Conservation (phyloP, 108 stramenopile species). For the Phaeodactylum tricornutum region DNA sequence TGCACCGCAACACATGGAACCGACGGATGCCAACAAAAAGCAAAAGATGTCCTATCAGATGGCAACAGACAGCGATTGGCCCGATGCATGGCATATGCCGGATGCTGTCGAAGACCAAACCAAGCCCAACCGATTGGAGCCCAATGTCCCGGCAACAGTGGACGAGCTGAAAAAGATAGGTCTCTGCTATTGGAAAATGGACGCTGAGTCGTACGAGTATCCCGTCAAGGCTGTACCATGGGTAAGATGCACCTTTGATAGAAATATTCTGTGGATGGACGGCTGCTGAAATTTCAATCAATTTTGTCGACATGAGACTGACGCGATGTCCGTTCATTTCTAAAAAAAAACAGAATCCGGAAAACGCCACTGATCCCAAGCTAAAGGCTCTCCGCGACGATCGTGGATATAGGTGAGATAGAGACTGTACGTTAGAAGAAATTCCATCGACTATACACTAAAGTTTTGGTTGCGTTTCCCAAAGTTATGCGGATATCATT, state of each 20-base stretch:
- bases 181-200: constrained; percentile 80
- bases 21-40: too few relatives aligned
- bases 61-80: too few relatives aligned
- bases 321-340: too few relatives aligned
- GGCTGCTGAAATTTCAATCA: too few relatives aligned
- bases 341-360: too few relatives aligned
- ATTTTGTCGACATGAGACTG: too few relatives aligned
- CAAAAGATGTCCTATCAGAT: too few relatives aligned
- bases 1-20: too few relatives aligned
- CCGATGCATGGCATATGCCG: constrained; percentile 70
- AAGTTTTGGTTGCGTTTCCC: constrained; percentile 38
- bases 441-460: not conserved
- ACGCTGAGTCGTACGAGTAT: constrained; percentile 58
- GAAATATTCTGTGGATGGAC: too few relatives aligned
- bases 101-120: constrained; percentile 58
- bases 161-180: constrained; percentile 43
- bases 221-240: constrained; percentile 73
- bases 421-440: too few relatives aligned
- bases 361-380: constrained; percentile 69
- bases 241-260: too few relatives aligned
- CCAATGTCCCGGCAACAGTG: constrained; percentile 58
- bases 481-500: constrained; percentile 87
- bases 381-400: constrained; percentile 51
- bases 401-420: constrained; percentile 14
- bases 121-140: constrained; percentile 39